phyloP scores from a whole-genome alignment of 331 rosid species.

The Quercus tomentella region DNA sequence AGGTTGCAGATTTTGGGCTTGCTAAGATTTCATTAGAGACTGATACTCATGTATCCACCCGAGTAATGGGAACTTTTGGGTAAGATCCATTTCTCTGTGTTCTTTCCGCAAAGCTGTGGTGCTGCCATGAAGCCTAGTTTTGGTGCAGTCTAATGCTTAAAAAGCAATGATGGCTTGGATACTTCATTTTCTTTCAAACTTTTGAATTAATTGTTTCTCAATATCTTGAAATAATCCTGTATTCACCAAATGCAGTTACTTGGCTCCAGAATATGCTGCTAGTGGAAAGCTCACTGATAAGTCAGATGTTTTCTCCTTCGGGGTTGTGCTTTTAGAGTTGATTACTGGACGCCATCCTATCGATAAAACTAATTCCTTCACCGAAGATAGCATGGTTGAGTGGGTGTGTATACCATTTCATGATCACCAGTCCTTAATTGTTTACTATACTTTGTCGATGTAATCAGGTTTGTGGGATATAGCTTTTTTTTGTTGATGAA shows the following conservation, averaged over 20 bases:
- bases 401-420: slow-evolving; percentile 31
- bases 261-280: too few species aligned
- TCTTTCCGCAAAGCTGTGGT: not conserved
- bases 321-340: slow-evolving; percentile 60
- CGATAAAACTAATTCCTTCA: slow-evolving; percentile 20
- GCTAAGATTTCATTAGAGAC: slow-evolving; percentile 42
- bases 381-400: slow-evolving; percentile 47
- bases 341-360: slow-evolving; percentile 44
- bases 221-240: too few species aligned
- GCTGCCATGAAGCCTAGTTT: too few species aligned
- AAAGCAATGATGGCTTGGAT: too few species aligned
- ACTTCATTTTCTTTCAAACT: too few species aligned
- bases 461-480: not conserved
- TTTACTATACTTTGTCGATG: not conserved
- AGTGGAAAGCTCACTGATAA: slow-evolving; percentile 18
- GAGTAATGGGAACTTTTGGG: slow-evolving; percentile 62
- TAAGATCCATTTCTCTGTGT: slow-evolving; percentile 8
- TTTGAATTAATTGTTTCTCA: too few species aligned
- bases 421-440: not conserved
- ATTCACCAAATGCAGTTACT: too few species aligned
- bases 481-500: not conserved
- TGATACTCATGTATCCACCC: slow-evolving; percentile 50
- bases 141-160: too few species aligned
- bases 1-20: slow-evolving; percentile 61
- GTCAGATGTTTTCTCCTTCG: slow-evolving; percentile 52